Percentiles rank a stretch among this genome's conserved stretches.
phyloP scores from a whole-genome alignment of 2,329 filamentous ascomycete species.

The Calonectria ilicicola region DNA sequence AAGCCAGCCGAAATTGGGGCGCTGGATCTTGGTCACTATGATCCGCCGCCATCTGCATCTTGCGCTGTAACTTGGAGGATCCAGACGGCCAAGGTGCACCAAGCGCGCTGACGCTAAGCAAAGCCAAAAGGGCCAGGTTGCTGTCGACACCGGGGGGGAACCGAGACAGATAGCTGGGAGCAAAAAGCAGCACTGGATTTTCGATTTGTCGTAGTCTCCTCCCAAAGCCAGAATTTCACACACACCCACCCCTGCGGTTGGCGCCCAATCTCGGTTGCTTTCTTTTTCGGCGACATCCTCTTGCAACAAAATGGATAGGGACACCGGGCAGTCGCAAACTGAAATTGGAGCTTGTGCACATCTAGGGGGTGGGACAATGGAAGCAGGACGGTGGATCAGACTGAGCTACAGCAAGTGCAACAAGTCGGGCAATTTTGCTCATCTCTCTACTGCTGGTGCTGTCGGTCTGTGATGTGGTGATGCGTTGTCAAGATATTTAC shows the following conservation, averaged over 20 bases:
- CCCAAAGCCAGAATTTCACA: constrained; percentile 32
- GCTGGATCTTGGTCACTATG: constrained; percentile 29
- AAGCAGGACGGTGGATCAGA: constrained; percentile 45
- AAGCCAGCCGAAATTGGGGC: constrained; percentile 25
- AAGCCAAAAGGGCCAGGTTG: constrained; percentile 37
- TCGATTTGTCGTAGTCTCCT: constrained; percentile 9
- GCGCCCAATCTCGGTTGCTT: constrained; percentile 35
- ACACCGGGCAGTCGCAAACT: constrained; percentile 20
- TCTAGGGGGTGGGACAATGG: constrained; percentile 34
- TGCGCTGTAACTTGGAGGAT: constrained; percentile 29
- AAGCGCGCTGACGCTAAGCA: constrained; percentile 47
- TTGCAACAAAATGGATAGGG: constrained; percentile 29
- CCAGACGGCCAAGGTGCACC: constrained; percentile 37
- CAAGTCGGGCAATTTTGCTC: constrained; percentile 43
- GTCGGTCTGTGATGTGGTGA: constrained; percentile 51
- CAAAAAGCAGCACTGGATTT: constrained; percentile 52
- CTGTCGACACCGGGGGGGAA: background rate
- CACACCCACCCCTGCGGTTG: constrained; percentile 28
- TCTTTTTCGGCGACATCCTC: constrained; percentile 34
- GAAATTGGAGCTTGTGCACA: constrained; percentile 35
- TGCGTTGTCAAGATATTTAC: constrained; percentile 62
- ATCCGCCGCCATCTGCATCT: constrained; percentile 37
- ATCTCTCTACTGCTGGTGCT: background rate
- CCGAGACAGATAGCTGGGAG: constrained; percentile 8
- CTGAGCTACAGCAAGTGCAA: constrained; percentile 44